These are phyloP conservation scores for Corrigiola litoralis DNA, from an alignment of 179 eudicot genomes.

Conservation along the genomic window DNA sequence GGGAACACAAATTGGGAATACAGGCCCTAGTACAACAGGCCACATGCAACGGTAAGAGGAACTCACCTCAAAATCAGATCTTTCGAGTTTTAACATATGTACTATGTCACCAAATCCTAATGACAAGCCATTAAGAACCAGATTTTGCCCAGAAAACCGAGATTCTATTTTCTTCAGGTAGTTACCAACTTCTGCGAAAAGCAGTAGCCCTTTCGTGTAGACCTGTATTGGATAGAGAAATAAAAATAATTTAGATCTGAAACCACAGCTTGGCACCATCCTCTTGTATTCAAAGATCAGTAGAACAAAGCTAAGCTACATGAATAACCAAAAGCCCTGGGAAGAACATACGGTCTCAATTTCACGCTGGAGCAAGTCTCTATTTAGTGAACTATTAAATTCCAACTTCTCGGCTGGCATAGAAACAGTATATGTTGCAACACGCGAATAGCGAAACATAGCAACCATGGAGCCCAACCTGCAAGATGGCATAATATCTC, in stretches of 20 bases:
- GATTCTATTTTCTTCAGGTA: conserved; percentile 45
- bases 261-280: neutral
- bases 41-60: conserved; percentile 3
- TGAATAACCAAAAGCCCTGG: neutral
- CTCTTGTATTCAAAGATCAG: neutral
- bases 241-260: neutral
- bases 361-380: conserved; percentile 61
- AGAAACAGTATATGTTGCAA: conserved; percentile 61
- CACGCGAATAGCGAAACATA: conserved; percentile 74
- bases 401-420: conserved; percentile 72
- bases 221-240: conserved; percentile 37
- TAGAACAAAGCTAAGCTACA: neutral
- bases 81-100: conserved; percentile 64
- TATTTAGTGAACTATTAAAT: conserved; percentile 41
- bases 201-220: conserved; percentile 41
- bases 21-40: neutral
- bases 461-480: conserved; percentile 91
- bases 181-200: conserved; percentile 57
- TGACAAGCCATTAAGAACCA: conserved; percentile 43
- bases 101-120: conserved; percentile 58
- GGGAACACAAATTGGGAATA: too few relatives aligned
- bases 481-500: conserved; percentile 25
- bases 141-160: conserved; percentile 35
- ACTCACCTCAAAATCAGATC: conserved; percentile 74
- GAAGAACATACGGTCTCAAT: conserved; percentile 42